A percentile compares a stretch with the other conserved stretches of the same genome.
Evolutionary conservation across 805 yeast species (phyloP).

Genomic region (Saccharomycopsis fermentans): DNA sequence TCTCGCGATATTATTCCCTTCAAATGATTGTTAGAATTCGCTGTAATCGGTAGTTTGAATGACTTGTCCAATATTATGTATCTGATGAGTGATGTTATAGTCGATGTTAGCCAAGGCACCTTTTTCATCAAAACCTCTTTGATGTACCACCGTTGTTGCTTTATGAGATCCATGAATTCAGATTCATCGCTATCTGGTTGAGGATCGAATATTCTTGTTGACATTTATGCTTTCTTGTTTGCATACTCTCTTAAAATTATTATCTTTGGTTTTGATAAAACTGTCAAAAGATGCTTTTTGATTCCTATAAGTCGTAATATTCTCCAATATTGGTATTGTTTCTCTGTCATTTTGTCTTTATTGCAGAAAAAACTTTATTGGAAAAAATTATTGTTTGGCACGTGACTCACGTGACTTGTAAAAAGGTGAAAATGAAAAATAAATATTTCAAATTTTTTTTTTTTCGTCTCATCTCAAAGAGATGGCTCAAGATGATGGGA

Average conservation of each 20-base stretch:
- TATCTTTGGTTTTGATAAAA: neutral
- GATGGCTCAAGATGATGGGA: neutral
- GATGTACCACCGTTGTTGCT: conserved; percentile 16
- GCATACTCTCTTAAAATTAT: too few species aligned
- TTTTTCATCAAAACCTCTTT: conserved; percentile 13
- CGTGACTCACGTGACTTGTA: neutral
- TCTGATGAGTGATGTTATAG: conserved; percentile 9
- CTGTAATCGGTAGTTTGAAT: conserved; percentile 16
- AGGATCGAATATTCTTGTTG: neutral
- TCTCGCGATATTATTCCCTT: conserved; percentile 15
- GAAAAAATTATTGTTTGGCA: neutral
- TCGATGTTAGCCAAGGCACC: conserved; percentile 12
- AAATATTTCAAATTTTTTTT: neutral
- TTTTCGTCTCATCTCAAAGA: neutral
- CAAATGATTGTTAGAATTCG: conserved; percentile 13
- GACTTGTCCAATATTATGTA: conserved; percentile 13
- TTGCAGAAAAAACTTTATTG: too few species aligned
- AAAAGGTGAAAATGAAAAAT: neutral
- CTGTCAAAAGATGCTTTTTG: neutral
- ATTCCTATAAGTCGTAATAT: neutral
- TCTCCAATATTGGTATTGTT: neutral
- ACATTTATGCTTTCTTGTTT: neutral
- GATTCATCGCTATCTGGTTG: neutral
- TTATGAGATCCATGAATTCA: conserved; percentile 7
- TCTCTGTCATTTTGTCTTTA: neutral